Percentiles rank a stretch among this genome's conserved stretches.
phyloP scores from a whole-genome alignment of 768 basidiomycete genomes.

The Rhizopogon vinicolor region DNA sequence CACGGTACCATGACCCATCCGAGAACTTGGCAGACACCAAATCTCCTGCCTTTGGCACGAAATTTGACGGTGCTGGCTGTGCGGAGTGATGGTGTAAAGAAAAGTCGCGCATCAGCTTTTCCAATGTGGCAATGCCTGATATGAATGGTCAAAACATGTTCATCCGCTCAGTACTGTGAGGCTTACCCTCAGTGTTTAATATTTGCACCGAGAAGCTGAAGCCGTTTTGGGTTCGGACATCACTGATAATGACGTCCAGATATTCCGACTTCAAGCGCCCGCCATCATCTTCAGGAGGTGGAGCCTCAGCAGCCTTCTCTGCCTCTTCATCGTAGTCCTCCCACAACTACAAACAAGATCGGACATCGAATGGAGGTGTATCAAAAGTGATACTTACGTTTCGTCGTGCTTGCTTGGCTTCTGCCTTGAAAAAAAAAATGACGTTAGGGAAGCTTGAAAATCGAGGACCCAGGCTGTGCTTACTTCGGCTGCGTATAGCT shows the following conservation, averaged over 20 bases:
- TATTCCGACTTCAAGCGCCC: conserved; percentile 76
- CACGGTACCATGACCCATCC: conserved; percentile 94
- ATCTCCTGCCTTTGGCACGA: conserved; percentile 80
- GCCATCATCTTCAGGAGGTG: conserved; percentile 38
- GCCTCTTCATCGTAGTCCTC: conserved; percentile 74
- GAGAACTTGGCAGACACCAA: conserved; percentile 94
- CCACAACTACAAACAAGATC: conserved; percentile 64
- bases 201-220: conserved; percentile 92
- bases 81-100: conserved; percentile 77
- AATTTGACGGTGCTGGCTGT: conserved; percentile 51
- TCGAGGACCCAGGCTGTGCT: conserved; percentile 2
- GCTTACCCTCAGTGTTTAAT: conserved; percentile 81
- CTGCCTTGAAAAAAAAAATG: conserved; percentile 41
- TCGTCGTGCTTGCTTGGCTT: conserved; percentile 73
- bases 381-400: conserved; percentile 52
- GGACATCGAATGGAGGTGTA: neutral
- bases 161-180: neutral
- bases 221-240: conserved; percentile 68
- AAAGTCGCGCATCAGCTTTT: conserved; percentile 93
- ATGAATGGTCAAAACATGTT: neutral
- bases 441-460: neutral
- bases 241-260: conserved; percentile 88
- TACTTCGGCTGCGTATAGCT: conserved; percentile 83
- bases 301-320: conserved; percentile 47
- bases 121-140: conserved; percentile 84